phyloP scores from a whole-genome alignment of 352 stramenopile genomes.

The Phytophthora podocarpi region DNA sequence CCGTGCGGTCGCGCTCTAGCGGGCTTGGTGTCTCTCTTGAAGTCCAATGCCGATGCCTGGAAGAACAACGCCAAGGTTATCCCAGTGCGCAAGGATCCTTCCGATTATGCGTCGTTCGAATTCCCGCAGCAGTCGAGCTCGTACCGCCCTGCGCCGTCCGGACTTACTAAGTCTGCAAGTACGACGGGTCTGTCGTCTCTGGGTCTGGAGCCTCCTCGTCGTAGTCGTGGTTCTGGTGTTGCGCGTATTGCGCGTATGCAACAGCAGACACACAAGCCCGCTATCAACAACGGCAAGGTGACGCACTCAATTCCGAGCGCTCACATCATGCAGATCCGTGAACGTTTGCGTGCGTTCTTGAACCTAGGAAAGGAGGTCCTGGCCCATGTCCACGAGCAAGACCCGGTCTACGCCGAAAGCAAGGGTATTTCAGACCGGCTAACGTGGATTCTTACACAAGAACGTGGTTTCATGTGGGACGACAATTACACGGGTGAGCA shows the following conservation, averaged over 20 bases:
- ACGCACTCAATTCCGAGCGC: constrained; percentile 79
- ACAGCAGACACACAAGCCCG: constrained; percentile 74
- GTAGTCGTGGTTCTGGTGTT: constrained; percentile 82
- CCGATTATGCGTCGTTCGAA: constrained; percentile 86
- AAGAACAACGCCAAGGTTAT: constrained; percentile 87
- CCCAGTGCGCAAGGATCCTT: constrained; percentile 79
- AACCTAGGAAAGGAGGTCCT: constrained; percentile 92
- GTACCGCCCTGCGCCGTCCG: constrained; percentile 44
- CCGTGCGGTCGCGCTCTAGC: constrained; percentile 69
- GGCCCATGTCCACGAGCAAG: constrained; percentile 73
- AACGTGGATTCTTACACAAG: constrained; percentile 96
- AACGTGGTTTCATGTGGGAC: constrained; percentile 99
- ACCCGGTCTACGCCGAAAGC: constrained; percentile 84
- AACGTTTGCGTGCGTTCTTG: constrained; percentile 94
- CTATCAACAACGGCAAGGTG: constrained; percentile 51
- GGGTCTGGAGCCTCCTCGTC: constrained; percentile 71
- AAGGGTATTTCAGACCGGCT: constrained; percentile 94
- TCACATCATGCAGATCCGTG: constrained; percentile 92
- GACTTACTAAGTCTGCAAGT: constrained; percentile 89
- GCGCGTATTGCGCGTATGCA: constrained; percentile 82
- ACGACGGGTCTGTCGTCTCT: constrained; percentile 84
- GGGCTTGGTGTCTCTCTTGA: constrained; percentile 72
- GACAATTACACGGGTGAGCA: constrained; percentile 97
- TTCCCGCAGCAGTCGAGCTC: constrained; percentile 65
- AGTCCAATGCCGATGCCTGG: constrained; percentile 65